Base-by-base conservation (phyloP, 2,329 filamentous ascomycete species). In the Raffaelea arxii region DNA sequence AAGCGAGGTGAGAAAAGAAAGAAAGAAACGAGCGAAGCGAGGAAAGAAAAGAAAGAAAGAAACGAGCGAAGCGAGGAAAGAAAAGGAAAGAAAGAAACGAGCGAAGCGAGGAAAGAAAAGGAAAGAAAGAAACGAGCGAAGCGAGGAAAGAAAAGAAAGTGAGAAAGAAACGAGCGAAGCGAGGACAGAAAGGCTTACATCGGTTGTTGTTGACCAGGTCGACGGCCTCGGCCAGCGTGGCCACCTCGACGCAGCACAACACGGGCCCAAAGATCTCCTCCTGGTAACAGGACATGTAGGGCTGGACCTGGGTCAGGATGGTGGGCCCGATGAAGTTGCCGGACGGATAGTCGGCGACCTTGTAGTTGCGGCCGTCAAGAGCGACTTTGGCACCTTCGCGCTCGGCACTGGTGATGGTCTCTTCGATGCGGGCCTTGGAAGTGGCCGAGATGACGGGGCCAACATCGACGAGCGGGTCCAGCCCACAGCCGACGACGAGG, bases 251-350 rank as follows among this genome's bases (percentile, higher is more conserved):
- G 68, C 84, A 89, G 48, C 91, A 84, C 18, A 92, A 75, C 9
- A 91, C 86, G 2, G 86, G 86, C 2, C 86, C 86, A 55, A 92
- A 91, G 59, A 92, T 87, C 65, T 92, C 86, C 64, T 91, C 82
- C 50, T 68, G 79, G 71, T 91, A 91, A 73, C 86, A 91, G 55
- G 75, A 77, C 86, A 91, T 91, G 55, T 85, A 74, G 4, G 80
- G 75, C 46, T 82, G 89, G 21, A 91, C 86, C 65, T 88, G 80
- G 56, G 80, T 74, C 65, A 92, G 88, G 65, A 92, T 83, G 39
- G 86, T 92, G 35, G 86, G 86, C 9, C 80, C 86, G 48, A 91
- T 68, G 78, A 84, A 92, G 72, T 91, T 90, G 58, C 86, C 86
- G 60, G 88, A 78, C 53, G 86, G 84, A 65, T 90, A 91, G 65